These are phyloP conservation scores for Leptographium radiaticola DNA, from an alignment of 2,329 filamentous ascomycete genomes.

Conservation along the genomic window DNA sequence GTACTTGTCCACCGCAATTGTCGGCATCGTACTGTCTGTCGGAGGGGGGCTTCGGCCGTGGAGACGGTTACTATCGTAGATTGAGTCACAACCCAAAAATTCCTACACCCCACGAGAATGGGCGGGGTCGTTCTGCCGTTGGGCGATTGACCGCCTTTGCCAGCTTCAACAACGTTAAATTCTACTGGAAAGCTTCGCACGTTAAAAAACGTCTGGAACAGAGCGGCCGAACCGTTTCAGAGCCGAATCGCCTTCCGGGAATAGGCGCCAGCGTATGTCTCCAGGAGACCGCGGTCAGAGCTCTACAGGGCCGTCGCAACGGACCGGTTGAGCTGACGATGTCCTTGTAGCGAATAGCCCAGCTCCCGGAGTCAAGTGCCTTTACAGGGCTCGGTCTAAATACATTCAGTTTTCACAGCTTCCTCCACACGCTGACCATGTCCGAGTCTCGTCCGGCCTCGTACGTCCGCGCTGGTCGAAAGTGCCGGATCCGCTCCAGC, in stretches of 20 bases:
- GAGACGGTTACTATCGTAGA: neutral
- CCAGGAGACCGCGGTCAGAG: constrained; percentile 2
- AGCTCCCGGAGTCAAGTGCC: too few species aligned
- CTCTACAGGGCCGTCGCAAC: constrained; percentile 3
- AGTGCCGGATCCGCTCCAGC: neutral
- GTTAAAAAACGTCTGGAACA: constrained; percentile 3
- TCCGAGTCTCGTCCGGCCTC: neutral
- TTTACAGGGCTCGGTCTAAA: too few species aligned
- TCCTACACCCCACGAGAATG: neutral
- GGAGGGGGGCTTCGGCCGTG: too few species aligned
- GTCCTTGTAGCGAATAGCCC: neutral
- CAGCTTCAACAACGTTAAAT: too few species aligned
- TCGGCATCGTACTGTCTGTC: constrained; percentile 45
- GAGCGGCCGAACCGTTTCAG: neutral
- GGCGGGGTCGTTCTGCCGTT: neutral
- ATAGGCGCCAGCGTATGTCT: constrained; percentile 2
- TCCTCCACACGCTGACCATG: neutral
- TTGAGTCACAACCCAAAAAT: constrained; percentile 1
- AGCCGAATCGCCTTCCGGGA: neutral
- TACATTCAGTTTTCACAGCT: too few species aligned
- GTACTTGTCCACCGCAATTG: constrained; percentile 92
- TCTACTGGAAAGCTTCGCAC: too few species aligned
- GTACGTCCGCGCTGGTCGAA: neutral
- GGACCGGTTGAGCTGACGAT: constrained; percentile 2
- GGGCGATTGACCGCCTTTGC: neutral